A percentile compares a stretch with the other conserved stretches of the same genome.
Conservation (phyloP, 495 filamentous ascomycete genomes). For the Neurospora africana region DNA sequence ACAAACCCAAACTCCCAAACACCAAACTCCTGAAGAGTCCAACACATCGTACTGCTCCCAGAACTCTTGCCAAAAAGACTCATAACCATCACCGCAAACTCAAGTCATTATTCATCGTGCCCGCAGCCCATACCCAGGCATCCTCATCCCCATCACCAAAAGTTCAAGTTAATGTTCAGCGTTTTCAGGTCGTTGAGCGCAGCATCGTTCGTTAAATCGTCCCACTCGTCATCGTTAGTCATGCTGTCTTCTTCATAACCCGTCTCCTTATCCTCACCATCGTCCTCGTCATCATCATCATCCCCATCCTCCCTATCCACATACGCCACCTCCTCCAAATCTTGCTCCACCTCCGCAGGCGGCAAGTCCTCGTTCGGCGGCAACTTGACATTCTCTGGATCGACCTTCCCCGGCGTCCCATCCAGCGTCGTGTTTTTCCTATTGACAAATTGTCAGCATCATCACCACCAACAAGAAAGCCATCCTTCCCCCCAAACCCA, state of each 20-base stretch:
- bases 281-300: neutral
- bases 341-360: constrained; percentile 9
- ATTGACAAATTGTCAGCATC: neutral
- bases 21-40: neutral
- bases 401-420: constrained; percentile 14
- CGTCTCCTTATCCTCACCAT: neutral
- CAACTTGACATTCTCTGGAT: constrained; percentile 11
- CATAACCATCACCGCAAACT: neutral
- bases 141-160: neutral
- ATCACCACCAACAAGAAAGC: neutral
- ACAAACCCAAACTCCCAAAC: neutral
- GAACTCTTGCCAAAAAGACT: neutral
- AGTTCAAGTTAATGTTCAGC: neutral
- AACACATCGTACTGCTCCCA: neutral
- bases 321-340: constrained; percentile 10
- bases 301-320: neutral
- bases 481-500: no score
- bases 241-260: neutral
- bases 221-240: neutral
- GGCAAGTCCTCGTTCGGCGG: constrained; percentile 13
- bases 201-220: neutral
- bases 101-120: neutral
- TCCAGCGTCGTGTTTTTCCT: constrained; percentile 17
- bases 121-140: neutral
- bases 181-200: neutral